Percentiles rank a stretch among this genome's conserved stretches.
These are phyloP conservation scores for Zymoseptoria brevis DNA, from an alignment of 2,329 filamentous ascomycete genomes.

Conservation along the genomic window DNA sequence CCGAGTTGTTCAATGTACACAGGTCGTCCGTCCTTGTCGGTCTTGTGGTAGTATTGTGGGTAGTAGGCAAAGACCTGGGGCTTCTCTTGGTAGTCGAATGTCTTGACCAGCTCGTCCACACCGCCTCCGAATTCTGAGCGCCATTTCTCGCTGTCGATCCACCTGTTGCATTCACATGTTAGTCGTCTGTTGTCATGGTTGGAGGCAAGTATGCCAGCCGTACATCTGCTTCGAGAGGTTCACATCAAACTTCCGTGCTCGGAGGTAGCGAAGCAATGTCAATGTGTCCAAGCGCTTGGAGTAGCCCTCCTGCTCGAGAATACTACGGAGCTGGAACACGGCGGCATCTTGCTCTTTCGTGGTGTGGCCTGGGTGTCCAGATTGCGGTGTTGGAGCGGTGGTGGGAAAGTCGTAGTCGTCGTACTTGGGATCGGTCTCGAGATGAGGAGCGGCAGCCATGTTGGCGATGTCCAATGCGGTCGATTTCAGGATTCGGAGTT, in stretches of 20 bases:
- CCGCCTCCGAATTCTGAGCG: conserved; percentile 65
- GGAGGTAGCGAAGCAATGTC: conserved; percentile 68
- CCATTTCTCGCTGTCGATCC: conserved; percentile 85
- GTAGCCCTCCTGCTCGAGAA: conserved; percentile 77
- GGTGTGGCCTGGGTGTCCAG: conserved; percentile 82
- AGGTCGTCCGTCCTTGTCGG: conserved; percentile 86
- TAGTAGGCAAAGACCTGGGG: conserved; percentile 80
- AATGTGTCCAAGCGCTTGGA: conserved; percentile 83
- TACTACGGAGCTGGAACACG: conserved; percentile 72
- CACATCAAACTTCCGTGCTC: conserved; percentile 93
- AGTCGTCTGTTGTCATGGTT: conserved; percentile 8
- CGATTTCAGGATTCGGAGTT: neutral
- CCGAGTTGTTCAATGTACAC: conserved; percentile 96
- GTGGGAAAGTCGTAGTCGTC: conserved; percentile 93
- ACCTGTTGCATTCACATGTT: conserved; percentile 51
- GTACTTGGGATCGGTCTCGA: conserved; percentile 74
- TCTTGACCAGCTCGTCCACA: conserved; percentile 71
- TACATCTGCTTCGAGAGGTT: conserved; percentile 79
- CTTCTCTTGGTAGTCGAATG: conserved; percentile 84
- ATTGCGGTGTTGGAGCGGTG: conserved; percentile 58
- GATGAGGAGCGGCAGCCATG: conserved; percentile 31
- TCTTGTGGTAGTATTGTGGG: conserved; percentile 98
- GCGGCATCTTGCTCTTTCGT: conserved; percentile 81
- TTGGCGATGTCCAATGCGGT: conserved; percentile 2
- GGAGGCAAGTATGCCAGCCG: conserved; percentile 27